These are phyloP conservation scores for Alopecurus myosuroides DNA, from an alignment of 176 grass and related monocot genomes.

Conservation along the genomic window DNA sequence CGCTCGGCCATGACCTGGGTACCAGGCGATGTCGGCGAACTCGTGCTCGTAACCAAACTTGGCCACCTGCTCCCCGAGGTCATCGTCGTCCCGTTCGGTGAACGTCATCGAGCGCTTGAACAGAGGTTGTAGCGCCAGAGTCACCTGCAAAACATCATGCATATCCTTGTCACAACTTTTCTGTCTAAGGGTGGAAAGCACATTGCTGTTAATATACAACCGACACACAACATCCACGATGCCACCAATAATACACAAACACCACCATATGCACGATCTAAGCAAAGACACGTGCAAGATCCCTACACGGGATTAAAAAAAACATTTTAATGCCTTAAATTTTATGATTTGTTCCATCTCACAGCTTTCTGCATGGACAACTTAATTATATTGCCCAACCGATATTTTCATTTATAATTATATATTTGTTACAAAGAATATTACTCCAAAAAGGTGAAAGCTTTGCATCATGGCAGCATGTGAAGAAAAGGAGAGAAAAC, in stretches of 20 bases:
- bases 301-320: not conserved
- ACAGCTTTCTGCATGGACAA: not conserved
- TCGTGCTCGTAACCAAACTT: slow-evolving; percentile 37
- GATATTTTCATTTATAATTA: not conserved
- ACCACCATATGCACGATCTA: not conserved
- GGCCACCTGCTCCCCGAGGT: slow-evolving; percentile 32
- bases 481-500: not conserved
- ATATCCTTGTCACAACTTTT: not conserved
- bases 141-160: slow-evolving; percentile 24
- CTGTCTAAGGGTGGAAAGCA: not conserved
- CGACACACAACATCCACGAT: not conserved
- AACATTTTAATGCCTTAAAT: not conserved
- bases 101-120: slow-evolving; percentile 47
- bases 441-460: not conserved
- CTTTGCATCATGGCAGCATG: not conserved
- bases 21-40: slow-evolving; percentile 56
- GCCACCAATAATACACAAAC: not conserved
- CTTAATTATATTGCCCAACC: not conserved
- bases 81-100: not conserved
- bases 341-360: not conserved
- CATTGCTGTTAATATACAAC: not conserved
- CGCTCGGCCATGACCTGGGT: slow-evolving; percentile 35
- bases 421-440: not conserved
- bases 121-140: slow-evolving; percentile 38
- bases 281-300: not conserved